phyloP scores from a whole-genome alignment of 2,329 filamentous ascomycete species.

The Aspergillus fumigatiaffinis region DNA sequence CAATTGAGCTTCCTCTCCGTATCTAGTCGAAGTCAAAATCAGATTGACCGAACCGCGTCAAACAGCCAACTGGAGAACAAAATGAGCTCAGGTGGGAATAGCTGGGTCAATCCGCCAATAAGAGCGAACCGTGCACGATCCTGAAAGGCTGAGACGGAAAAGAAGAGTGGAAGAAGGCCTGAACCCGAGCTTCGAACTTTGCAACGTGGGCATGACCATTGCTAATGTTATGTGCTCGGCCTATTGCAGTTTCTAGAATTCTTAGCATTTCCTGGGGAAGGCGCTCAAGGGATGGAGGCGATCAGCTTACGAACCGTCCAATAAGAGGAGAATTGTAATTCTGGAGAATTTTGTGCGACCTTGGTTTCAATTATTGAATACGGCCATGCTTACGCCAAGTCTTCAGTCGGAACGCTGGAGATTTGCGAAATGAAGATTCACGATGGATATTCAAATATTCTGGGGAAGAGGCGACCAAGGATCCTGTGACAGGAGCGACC shows the following conservation, averaged over 20 bases:
- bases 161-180: background rate
- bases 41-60: background rate
- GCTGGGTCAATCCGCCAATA: background rate
- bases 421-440: background rate
- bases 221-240: background rate
- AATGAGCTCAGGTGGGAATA: background rate
- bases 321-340: background rate
- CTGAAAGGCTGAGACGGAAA: background rate
- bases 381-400: conserved; percentile 7
- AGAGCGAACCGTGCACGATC: background rate
- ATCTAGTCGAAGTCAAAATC: background rate
- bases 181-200: conserved; percentile 4
- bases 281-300: conserved; percentile 10
- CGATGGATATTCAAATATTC: background rate
- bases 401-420: conserved; percentile 2
- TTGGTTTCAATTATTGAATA: background rate
- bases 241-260: conserved; percentile 6
- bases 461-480: background rate
- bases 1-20: too few species aligned
- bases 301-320: conserved; percentile 6
- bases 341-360: background rate
- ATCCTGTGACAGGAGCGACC: background rate
- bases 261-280: conserved; percentile 5
- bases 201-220: conserved; percentile 4
- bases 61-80: background rate